Conservation (phyloP, 805 yeast genomes). For the Kluyveromyces starmeri region DNA sequence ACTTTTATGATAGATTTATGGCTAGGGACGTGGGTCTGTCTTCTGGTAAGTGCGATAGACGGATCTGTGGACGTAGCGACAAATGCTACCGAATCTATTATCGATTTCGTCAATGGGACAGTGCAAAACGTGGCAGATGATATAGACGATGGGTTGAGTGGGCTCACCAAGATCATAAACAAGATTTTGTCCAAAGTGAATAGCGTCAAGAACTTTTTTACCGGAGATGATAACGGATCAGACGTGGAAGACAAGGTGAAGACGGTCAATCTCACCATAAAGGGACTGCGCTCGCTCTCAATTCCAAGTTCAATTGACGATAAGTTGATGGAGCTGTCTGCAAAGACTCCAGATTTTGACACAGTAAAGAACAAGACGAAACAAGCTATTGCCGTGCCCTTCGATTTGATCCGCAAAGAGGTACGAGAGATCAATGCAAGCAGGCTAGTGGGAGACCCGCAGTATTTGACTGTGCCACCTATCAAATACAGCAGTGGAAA, state of each 20-base stretch:
- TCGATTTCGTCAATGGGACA: conserved; percentile 54
- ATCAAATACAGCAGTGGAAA: conserved; percentile 17
- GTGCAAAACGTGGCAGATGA: conserved; percentile 46
- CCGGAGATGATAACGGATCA: conserved; percentile 32
- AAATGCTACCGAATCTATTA: conserved; percentile 58
- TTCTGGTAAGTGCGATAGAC: conserved; percentile 63
- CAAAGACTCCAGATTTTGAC: conserved; percentile 56
- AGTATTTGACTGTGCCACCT: conserved; percentile 35
- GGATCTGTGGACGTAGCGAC: conserved; percentile 66
- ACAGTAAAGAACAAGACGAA: conserved; percentile 54
- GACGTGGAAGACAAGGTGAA: conserved; percentile 30
- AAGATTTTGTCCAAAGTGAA: conserved; percentile 42
- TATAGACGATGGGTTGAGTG: conserved; percentile 57
- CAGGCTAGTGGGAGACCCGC: conserved; percentile 13
- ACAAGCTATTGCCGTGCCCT: conserved; percentile 48
- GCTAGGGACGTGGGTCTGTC: conserved; percentile 81
- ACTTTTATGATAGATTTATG: conserved; percentile 62
- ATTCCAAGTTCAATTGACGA: conserved; percentile 59
- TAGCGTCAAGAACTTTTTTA: conserved; percentile 48
- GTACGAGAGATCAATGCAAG: conserved; percentile 30
- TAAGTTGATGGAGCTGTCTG: conserved; percentile 43
- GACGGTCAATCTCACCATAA: conserved; percentile 51
- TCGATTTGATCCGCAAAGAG: conserved; percentile 37
- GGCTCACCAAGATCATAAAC: conserved; percentile 50
- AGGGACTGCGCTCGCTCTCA: conserved; percentile 43